Conservation (phyloP, 2,329 filamentous ascomycete genomes). For the Beauveria scarabaeidicola region DNA sequence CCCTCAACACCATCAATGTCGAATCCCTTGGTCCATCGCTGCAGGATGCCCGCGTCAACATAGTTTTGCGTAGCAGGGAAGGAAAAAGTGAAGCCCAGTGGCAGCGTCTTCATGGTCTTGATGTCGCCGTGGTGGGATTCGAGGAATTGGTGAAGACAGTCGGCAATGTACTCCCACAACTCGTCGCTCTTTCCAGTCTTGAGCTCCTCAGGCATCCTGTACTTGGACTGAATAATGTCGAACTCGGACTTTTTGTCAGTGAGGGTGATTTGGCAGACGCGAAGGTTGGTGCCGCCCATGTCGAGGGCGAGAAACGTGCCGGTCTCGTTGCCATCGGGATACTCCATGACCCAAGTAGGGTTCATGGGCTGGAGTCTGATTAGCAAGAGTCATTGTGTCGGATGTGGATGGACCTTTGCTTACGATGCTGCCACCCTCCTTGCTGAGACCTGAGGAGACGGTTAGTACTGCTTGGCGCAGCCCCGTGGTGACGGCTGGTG, state of each 20-base stretch:
- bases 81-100: slow-evolving; percentile 91
- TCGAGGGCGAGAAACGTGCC: slow-evolving; percentile 86
- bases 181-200: slow-evolving; percentile 78
- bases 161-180: slow-evolving; percentile 91
- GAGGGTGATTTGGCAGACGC: slow-evolving; percentile 87
- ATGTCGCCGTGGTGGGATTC: slow-evolving; percentile 71
- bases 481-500: background rate
- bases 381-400: slow-evolving; percentile 12
- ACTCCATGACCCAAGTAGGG: slow-evolving; percentile 89
- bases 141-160: slow-evolving; percentile 85
- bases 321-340: slow-evolving; percentile 77
- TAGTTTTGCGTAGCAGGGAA: slow-evolving; percentile 91
- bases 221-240: slow-evolving; percentile 93
- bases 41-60: slow-evolving; percentile 84
- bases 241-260: slow-evolving; percentile 83
- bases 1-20: slow-evolving; percentile 90
- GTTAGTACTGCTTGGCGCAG: background rate
- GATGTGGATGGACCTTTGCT: slow-evolving; percentile 29
- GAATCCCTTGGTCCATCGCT: slow-evolving; percentile 97
- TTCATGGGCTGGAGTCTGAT: slow-evolving; percentile 73
- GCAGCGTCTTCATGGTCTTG: slow-evolving; percentile 54
- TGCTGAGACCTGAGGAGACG: slow-evolving; percentile 55
- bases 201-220: slow-evolving; percentile 86
- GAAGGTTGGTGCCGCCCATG: slow-evolving; percentile 92
- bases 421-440: slow-evolving; percentile 88